Evolutionary conservation across 2,329 filamentous ascomycete genomes (phyloP), one percentile per base, ranked within the genome.

Genomic region (Phialocephala subalpina): DNA sequence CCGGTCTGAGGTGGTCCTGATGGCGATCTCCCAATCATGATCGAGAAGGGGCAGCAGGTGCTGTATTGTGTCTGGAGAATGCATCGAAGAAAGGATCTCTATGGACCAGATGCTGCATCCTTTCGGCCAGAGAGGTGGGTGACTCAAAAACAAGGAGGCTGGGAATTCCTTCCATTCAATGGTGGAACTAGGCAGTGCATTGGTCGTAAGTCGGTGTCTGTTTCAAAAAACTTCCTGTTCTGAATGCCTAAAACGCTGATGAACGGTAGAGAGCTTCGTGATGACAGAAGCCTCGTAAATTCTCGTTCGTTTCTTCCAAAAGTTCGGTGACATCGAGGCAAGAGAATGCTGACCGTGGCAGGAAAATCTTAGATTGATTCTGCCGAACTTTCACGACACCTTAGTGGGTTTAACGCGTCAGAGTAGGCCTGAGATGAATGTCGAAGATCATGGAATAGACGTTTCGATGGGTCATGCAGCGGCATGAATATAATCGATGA

Each of bases 81-180:
- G 53, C 53, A 56, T 56, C 53, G 53, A 33, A 3, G 53, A 3
- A 56, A 56, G 27, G 53, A 56, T 25, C 27, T 56, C 8, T 33
- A 27, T n/a, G 53, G 53, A n/a, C 11, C 22, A 8, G 53, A 56
- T 33, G 53, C 53, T 12, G 5, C 22, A 16, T 29, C 18, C 18
- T 56, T 56, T 18, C 53, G 53, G 33, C 25, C 53, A 29, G 27
- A 35, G 53, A 9, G 25, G 11, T 56, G 53, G 53, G 53, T 33
- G 27, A 56, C 6, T 11, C 22, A 25, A 8, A 9, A 12, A 8
- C 53, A 56, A n/a, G 53, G 53, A 33, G 29, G 29, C 9, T n/a
- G 22, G 53, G 53, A 56, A 7, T 56, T 56, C 25, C 18, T 56
- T 11, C 53, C 53, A 56, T 56, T 56, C 33, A 56, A 56, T 56